These are phyloP conservation scores for Cicer judaicum DNA, from an alignment of 306 rosid genomes.

Conservation along the genomic window DNA sequence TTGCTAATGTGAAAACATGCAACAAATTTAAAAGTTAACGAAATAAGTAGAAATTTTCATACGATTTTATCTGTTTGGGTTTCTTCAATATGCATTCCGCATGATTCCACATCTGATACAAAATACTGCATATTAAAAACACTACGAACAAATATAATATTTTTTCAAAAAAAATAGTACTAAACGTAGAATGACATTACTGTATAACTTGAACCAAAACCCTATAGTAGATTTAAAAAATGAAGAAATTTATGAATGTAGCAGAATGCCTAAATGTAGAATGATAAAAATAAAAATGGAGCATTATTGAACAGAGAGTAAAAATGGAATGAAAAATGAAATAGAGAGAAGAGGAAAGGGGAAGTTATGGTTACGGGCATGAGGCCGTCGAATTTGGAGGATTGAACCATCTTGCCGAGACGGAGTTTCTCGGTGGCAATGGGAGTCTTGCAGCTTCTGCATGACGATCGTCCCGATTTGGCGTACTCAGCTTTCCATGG, in stretches of 20 bases:
- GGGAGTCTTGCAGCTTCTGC: conserved; percentile 78
- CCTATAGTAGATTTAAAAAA: background rate
- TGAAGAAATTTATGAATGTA: background rate
- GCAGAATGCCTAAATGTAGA: background rate
- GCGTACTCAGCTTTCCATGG: conserved; percentile 97
- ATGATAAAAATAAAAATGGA: background rate
- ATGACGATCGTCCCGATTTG: conserved; percentile 84
- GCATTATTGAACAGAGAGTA: background rate
- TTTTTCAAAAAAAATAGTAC: background rate
- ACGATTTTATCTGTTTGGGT: conserved; percentile 89
- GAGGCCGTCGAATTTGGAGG: conserved; percentile 90
- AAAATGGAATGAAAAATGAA: background rate
- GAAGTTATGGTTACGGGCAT: conserved; percentile 65
- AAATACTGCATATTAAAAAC: conserved; percentile 33
- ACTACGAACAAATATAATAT: background rate
- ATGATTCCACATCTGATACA: conserved; percentile 93
- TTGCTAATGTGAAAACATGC: conserved; percentile 35
- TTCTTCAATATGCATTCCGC: conserved; percentile 80
- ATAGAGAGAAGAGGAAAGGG: background rate
- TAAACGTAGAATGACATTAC: conserved; percentile 17
- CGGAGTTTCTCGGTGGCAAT: conserved; percentile 77
- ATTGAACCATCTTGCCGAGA: conserved; percentile 93
- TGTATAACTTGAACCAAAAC: conserved; percentile 12
- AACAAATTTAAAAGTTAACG: conserved; percentile 22
- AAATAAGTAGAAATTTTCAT: conserved; percentile 45